A percentile compares a stretch with the other conserved stretches of the same genome.
Conservation (phyloP, 805 yeast species). For the Myxozyma sirexii region DNA sequence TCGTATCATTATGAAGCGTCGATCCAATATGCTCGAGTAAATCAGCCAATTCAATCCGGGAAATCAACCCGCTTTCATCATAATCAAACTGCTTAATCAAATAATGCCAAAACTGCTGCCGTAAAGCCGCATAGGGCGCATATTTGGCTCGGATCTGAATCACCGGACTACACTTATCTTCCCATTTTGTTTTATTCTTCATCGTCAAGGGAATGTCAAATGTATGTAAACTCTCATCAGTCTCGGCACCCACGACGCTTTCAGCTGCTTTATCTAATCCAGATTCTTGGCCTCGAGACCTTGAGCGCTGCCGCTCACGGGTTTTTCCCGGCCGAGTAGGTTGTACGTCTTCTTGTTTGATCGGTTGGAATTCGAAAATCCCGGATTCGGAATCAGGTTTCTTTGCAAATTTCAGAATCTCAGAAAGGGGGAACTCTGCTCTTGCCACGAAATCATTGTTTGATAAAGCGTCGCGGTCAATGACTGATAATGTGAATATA, state of each 20-base stretch:
- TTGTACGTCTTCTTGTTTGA: background rate
- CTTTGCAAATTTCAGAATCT: conserved; percentile 46
- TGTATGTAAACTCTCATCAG: conserved; percentile 4
- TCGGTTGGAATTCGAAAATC: conserved; percentile 27
- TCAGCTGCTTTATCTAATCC: background rate
- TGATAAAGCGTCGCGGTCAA: conserved; percentile 84
- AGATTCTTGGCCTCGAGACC: background rate
- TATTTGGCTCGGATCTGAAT: conserved; percentile 65
- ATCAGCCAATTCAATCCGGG: conserved; percentile 62
- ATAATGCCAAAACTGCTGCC: conserved; percentile 70
- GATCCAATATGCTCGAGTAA: conserved; percentile 69
- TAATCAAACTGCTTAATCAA: conserved; percentile 55
- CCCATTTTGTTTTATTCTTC: conserved; percentile 37
- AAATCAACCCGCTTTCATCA: conserved; percentile 50
- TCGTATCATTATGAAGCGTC: conserved; percentile 43
- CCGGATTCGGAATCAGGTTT: conserved; percentile 43
- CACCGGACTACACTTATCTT: conserved; percentile 52
- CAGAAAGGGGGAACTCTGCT: conserved; percentile 58
- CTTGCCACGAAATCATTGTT: conserved; percentile 81
- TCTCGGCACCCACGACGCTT: background rate
- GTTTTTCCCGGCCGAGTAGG: background rate
- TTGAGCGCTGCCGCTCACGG: background rate
- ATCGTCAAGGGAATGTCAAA: conserved; percentile 47
- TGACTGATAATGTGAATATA: conserved; percentile 67
- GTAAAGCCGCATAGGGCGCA: conserved; percentile 63